phyloP scores from a whole-genome alignment of 2,329 filamentous ascomycete genomes.

The Macrophomina phaseolina region DNA sequence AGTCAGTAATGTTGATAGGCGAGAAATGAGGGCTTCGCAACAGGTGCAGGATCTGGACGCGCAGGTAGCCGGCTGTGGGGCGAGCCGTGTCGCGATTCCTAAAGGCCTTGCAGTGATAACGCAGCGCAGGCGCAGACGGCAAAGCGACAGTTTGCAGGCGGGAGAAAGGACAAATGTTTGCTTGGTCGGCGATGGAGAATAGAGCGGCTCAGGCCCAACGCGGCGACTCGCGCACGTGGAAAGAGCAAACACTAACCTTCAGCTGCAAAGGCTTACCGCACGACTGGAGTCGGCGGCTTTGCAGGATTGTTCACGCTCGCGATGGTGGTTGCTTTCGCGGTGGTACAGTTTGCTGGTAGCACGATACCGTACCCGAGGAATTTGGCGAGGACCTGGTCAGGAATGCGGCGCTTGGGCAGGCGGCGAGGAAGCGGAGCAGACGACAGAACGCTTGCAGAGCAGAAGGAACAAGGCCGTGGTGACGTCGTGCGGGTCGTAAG shows the following conservation, averaged over 20 bases:
- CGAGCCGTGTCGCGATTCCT: neutral
- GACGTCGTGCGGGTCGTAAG: slow-evolving; percentile 49
- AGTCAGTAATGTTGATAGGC: slow-evolving; percentile 30
- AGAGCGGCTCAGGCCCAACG: slow-evolving; percentile 36
- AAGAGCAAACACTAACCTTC: slow-evolving; percentile 38
- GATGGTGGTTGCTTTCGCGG: slow-evolving; percentile 30
- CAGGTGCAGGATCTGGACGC: slow-evolving; percentile 25
- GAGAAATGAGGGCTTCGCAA: slow-evolving; percentile 30
- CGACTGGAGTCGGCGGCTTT: slow-evolving; percentile 23
- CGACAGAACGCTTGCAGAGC: slow-evolving; percentile 48
- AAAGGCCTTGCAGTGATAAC: slow-evolving; percentile 18
- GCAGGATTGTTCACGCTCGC: slow-evolving; percentile 25
- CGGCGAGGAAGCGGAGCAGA: slow-evolving; percentile 29
- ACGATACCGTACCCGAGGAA: slow-evolving; percentile 33
- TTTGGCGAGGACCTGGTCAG: slow-evolving; percentile 31
- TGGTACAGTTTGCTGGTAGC: slow-evolving; percentile 34
- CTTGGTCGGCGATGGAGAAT: slow-evolving; percentile 31
- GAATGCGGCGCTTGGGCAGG: slow-evolving; percentile 28
- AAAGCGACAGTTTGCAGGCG: slow-evolving; percentile 42
- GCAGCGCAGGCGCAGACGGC: slow-evolving; percentile 30
- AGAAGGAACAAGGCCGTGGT: slow-evolving; percentile 47
- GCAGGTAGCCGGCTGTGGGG: slow-evolving; percentile 24
- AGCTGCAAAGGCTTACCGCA: slow-evolving; percentile 25
- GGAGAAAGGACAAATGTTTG: slow-evolving; percentile 35
- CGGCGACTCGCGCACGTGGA: slow-evolving; percentile 33